A percentile compares a stretch with the other conserved stretches of the same genome.
These are phyloP conservation scores for Populus hybrid DNA, from an alignment of 441 rosid species.

Conservation along the genomic window DNA sequence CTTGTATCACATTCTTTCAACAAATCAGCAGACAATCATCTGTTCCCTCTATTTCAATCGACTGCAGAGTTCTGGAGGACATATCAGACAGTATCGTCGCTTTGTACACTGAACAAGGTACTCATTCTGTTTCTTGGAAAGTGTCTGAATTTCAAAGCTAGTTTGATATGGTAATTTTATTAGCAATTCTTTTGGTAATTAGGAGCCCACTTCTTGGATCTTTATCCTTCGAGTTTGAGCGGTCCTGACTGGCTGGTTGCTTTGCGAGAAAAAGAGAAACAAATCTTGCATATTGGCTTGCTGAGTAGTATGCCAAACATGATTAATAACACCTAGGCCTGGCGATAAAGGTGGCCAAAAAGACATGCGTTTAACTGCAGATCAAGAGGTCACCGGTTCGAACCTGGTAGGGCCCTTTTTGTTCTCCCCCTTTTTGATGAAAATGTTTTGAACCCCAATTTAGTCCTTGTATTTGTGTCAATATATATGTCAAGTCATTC, in stretches of 20 bases:
- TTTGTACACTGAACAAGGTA: no score
- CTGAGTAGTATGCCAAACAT: conserved; percentile 8
- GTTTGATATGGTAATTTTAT: no score
- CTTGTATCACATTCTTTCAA: no score
- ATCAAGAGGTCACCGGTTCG: no score
- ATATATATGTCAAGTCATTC: neutral
- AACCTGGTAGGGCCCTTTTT: no score
- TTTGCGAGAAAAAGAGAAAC: neutral
- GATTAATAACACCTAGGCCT: neutral
- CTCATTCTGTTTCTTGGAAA: neutral
- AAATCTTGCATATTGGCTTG: conserved; percentile 10
- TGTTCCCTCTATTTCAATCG: no score
- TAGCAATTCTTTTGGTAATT: neutral
- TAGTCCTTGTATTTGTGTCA: neutral
- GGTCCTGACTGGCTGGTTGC: conserved; percentile 12
- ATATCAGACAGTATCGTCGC: conserved; percentile 10
- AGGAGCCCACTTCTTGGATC: conserved; percentile 11
- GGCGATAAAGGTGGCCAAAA: neutral
- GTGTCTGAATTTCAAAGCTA: neutral
- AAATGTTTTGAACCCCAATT: conserved; percentile 21
- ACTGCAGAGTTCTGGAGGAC: conserved; percentile 12
- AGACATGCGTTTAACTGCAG: neutral
- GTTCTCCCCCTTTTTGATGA: conserved; percentile 8
- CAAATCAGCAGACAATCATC: no score
- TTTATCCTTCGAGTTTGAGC: neutral